Percentiles rank a stretch among this genome's conserved stretches.
Evolutionary conservation across 495 filamentous ascomycete genomes (phyloP).

Genomic region (Penicillium antarcticum): DNA sequence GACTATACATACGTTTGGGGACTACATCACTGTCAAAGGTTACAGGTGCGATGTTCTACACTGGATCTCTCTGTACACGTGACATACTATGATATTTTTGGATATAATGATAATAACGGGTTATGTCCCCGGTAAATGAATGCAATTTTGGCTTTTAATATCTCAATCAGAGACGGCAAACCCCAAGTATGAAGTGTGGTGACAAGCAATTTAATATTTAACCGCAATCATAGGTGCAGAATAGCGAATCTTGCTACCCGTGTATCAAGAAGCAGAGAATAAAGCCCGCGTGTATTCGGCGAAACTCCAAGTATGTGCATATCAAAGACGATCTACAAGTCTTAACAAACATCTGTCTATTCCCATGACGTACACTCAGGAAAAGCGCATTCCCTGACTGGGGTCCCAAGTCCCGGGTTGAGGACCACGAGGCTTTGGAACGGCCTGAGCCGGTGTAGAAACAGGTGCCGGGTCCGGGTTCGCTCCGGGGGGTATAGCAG

Average conservation of each 20-base stretch:
- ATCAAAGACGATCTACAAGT: neutral
- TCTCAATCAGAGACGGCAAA: no score
- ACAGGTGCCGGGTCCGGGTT: slow-evolving; percentile 10
- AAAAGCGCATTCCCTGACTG: slow-evolving; percentile 60
- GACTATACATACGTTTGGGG: neutral
- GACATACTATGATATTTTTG: neutral
- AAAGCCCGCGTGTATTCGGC: neutral
- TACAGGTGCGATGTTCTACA: no score
- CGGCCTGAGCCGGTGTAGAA: slow-evolving; percentile 13
- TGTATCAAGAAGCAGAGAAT: neutral
- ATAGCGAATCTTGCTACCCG: neutral
- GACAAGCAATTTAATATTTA: no score
- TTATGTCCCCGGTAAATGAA: no score
- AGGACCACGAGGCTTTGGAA: neutral
- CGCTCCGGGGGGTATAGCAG: slow-evolving; percentile 15
- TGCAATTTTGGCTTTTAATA: no score
- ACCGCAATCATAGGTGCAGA: neutral
- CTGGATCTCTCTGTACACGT: neutral
- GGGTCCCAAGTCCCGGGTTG: slow-evolving; percentile 55
- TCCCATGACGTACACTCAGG: slow-evolving; percentile 20
- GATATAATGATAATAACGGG: neutral
- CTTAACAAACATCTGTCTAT: neutral
- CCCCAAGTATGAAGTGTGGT: no score
- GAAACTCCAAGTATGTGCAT: slow-evolving; percentile 2
- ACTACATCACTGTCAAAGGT: neutral